These are phyloP conservation scores for Microcera coccophila DNA, from an alignment of 2,329 filamentous ascomycete genomes.

Conservation along the genomic window DNA sequence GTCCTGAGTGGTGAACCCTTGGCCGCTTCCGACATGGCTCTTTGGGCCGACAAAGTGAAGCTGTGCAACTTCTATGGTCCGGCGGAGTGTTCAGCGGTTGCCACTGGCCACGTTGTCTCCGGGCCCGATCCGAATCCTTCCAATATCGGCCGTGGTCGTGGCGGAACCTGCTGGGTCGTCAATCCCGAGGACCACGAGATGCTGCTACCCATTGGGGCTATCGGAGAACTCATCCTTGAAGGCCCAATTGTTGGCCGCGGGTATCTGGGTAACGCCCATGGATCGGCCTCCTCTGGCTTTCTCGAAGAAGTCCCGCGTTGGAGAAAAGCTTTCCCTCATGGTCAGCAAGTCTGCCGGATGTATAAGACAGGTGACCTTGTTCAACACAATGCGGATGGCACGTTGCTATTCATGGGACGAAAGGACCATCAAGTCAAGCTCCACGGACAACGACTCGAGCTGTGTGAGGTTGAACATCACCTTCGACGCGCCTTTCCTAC, in stretches of 20 bases:
- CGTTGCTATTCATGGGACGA: constrained; percentile 43
- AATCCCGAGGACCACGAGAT: constrained; percentile 1
- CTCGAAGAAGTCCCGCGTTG: constrained; percentile 25
- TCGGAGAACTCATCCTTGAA: constrained; percentile 28
- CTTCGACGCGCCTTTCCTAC: too few relatives aligned
- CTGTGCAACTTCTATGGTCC: constrained; percentile 3
- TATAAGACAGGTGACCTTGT: constrained; percentile 47
- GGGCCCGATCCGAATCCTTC: constrained; percentile 1
- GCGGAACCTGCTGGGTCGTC: constrained; percentile 2
- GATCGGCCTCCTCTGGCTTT: constrained; percentile 29
- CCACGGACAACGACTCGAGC: constrained; percentile 51
- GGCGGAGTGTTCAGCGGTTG: constrained; percentile 1
- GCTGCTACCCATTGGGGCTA: constrained; percentile 4
- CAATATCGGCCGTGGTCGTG: constrained; percentile 1
- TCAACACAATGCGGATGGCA: constrained; percentile 36
- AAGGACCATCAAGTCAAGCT: constrained; percentile 56
- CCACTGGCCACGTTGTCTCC: not conserved
- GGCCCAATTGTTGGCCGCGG: constrained; percentile 45
- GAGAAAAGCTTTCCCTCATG: not conserved
- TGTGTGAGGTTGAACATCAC: constrained; percentile 24
- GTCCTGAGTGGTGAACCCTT: constrained; percentile 2
- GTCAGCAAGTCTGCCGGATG: constrained; percentile 17
- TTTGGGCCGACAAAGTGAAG: not conserved
- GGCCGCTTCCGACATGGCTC: not conserved
- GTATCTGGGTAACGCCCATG: constrained; percentile 40